Evolutionary conservation across 495 filamentous ascomycete species (phyloP).

Genomic region (Hypoxylon subgilvum): DNA sequence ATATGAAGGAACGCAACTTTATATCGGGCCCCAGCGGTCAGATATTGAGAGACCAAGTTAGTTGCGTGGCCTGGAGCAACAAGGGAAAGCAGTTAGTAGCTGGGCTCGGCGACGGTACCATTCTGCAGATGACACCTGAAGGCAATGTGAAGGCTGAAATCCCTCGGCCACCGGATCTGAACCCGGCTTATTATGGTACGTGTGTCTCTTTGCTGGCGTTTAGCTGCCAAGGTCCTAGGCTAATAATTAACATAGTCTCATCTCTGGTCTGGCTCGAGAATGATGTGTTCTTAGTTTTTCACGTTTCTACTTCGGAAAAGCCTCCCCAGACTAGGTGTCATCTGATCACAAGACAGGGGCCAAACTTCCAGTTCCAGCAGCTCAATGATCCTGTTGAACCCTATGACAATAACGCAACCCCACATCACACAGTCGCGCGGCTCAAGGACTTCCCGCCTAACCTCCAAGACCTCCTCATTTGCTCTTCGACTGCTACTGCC

Average conservation of each 20-base stretch:
- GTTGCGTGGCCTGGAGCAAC: constrained; percentile 88
- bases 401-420: constrained; percentile 67
- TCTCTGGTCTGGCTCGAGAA: constrained; percentile 89
- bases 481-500: constrained; percentile 76
- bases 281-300: constrained; percentile 77
- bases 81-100: constrained; percentile 92
- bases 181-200: constrained; percentile 73
- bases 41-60: constrained; percentile 74
- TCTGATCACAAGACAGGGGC: constrained; percentile 70
- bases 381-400: constrained; percentile 73
- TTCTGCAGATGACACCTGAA: constrained; percentile 81
- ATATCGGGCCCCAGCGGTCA: constrained; percentile 67
- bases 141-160: constrained; percentile 77
- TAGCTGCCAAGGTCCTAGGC: constrained; percentile 29
- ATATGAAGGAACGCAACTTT: constrained; percentile 69
- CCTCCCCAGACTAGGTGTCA: constrained; percentile 71
- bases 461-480: constrained; percentile 77
- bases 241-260: constrained; percentile 65
- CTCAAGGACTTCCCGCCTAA: constrained; percentile 79
- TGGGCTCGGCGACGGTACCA: constrained; percentile 80
- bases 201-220: constrained; percentile 25
- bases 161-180: constrained; percentile 74
- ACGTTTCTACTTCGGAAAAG: constrained; percentile 66
- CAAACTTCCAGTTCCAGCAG: constrained; percentile 70
- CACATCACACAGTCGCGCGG: constrained; percentile 76